A percentile compares a stretch with the other conserved stretches of the same genome.
Conservation (phyloP, 495 filamentous ascomycete genomes). For the Echria macrotheca region DNA sequence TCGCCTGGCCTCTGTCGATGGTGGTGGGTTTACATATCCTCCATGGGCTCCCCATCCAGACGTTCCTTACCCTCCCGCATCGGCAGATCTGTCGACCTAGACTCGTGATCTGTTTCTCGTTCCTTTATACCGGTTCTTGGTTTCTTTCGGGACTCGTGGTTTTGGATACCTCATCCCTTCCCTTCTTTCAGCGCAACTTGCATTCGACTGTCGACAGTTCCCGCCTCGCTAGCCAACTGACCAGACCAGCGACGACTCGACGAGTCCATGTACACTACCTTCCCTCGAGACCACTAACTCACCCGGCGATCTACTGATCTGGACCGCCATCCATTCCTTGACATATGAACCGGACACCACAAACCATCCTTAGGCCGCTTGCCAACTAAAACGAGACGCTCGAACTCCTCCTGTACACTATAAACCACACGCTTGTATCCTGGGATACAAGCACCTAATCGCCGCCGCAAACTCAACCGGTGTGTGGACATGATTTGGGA, state of each 20-base stretch:
- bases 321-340: slow-evolving; percentile 47
- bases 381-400: slow-evolving; percentile 21
- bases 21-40: slow-evolving; percentile 44
- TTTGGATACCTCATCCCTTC: slow-evolving; percentile 42
- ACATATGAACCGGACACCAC: slow-evolving; percentile 34
- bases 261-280: slow-evolving; percentile 42
- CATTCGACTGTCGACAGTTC: no score
- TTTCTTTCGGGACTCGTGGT: slow-evolving; percentile 42
- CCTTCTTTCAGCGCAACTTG: slow-evolving; percentile 38
- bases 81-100: slow-evolving; percentile 46
- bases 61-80: slow-evolving; percentile 37
- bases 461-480: no score
- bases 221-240: no score
- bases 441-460: no score
- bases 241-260: no score
- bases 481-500: no score
- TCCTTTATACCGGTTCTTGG: slow-evolving; percentile 45
- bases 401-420: slow-evolving; percentile 37
- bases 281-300: slow-evolving; percentile 36
- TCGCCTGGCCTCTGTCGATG: slow-evolving; percentile 28
- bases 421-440: slow-evolving; percentile 16
- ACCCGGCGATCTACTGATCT: slow-evolving; percentile 30
- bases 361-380: slow-evolving; percentile 48
- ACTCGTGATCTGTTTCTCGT: slow-evolving; percentile 45
- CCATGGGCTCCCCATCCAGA: slow-evolving; percentile 41